These are phyloP conservation scores for Microcyclospora tardicrescens DNA, from an alignment of 2,329 filamentous ascomycete genomes.

Conservation along the genomic window DNA sequence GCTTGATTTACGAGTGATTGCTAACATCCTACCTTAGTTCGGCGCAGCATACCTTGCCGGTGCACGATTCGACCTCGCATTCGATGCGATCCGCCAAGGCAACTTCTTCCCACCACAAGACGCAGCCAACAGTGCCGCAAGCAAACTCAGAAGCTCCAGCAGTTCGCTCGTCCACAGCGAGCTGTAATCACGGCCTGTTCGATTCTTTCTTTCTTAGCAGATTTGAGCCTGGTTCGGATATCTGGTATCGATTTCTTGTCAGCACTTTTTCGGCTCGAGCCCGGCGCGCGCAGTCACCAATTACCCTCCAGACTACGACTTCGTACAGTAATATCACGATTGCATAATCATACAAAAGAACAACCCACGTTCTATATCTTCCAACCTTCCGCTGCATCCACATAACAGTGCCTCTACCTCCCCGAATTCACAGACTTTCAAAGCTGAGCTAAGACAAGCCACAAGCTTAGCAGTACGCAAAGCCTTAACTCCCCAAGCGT, in stretches of 20 bases:
- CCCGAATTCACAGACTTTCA: not conserved
- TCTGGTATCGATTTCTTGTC: not conserved
- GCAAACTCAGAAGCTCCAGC: conserved; percentile 8
- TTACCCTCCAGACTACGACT: too few relatives aligned
- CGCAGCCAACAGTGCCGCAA: conserved; percentile 1
- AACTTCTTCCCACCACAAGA: conserved; percentile 29
- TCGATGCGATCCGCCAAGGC: conserved; percentile 40
- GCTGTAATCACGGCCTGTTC: not conserved
- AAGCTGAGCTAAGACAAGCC: too few relatives aligned
- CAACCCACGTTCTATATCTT: too few relatives aligned
- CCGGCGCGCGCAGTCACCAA: too few relatives aligned
- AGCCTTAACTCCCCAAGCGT: conserved; percentile 2
- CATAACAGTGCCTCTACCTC: not conserved
- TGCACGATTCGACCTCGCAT: conserved; percentile 65
- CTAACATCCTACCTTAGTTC: conserved; percentile 41
- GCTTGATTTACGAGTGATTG: not conserved
- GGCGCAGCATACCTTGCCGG: conserved; percentile 66
- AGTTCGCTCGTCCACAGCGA: not conserved
- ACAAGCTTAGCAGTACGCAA: too few relatives aligned
- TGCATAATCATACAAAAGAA: too few relatives aligned
- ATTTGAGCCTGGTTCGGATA: not conserved
- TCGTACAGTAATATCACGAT: too few relatives aligned
- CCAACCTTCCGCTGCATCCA: too few relatives aligned
- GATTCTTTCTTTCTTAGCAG: not conserved
- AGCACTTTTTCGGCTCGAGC: not conserved